phyloP scores from a whole-genome alignment of 2,329 filamentous ascomycete species.

The Penicillium crustosum region DNA sequence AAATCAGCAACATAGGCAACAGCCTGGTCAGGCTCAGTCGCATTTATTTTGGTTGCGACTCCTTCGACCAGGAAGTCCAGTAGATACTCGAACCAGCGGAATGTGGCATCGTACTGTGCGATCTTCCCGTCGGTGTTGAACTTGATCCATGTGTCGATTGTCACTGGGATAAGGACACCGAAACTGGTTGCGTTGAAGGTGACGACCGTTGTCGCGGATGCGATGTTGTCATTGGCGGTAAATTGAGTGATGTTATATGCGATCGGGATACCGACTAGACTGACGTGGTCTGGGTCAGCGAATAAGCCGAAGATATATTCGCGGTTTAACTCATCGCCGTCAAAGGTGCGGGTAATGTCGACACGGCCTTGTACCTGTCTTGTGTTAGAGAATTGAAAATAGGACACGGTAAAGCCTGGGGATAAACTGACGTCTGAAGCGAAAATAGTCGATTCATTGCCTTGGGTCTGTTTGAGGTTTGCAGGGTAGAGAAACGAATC shows the following conservation, averaged over 20 bases:
- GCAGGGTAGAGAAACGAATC: constrained; percentile 28
- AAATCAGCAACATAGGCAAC: constrained; percentile 17
- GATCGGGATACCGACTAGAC: constrained; percentile 25
- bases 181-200: constrained; percentile 29
- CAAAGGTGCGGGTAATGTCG: constrained; percentile 29
- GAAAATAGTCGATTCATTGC: constrained; percentile 24
- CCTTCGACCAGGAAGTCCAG: constrained; percentile 20
- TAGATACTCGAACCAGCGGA: constrained; percentile 29
- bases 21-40: constrained; percentile 12
- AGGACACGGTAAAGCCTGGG: neutral
- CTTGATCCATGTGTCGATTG: constrained; percentile 31
- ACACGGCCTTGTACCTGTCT: constrained; percentile 28
- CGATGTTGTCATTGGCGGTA: constrained; percentile 23
- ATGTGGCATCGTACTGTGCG: constrained; percentile 26
- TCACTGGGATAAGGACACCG: constrained; percentile 22
- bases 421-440: constrained; percentile 18
- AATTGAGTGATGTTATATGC: constrained; percentile 30
- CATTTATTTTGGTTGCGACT: constrained; percentile 20
- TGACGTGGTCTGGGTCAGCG: constrained; percentile 19
- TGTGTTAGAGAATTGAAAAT: neutral
- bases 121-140: constrained; percentile 26
- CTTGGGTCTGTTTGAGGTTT: constrained; percentile 25
- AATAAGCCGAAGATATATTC: constrained; percentile 33
- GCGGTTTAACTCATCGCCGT: constrained; percentile 28
- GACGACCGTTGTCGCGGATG: constrained; percentile 24